These are phyloP conservation scores for Flaveria linearis DNA, from an alignment of 129 eudicot species.

Conservation along the genomic window DNA sequence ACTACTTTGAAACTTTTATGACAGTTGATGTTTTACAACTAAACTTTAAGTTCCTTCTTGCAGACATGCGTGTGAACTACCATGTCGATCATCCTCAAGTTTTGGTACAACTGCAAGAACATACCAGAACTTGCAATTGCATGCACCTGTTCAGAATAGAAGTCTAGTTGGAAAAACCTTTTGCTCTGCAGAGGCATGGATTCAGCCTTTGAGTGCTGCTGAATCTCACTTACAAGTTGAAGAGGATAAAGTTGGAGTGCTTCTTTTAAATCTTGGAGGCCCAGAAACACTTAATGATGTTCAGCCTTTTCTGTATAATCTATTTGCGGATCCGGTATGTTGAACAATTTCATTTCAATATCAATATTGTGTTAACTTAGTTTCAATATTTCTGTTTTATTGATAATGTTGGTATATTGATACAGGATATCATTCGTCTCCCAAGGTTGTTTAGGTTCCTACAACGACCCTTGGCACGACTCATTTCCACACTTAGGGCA, in stretches of 20 bases:
- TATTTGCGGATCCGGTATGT: constrained; percentile 97
- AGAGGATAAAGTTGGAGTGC: constrained; percentile 85
- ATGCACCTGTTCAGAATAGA: constrained; percentile 26
- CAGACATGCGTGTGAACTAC: constrained; percentile 30
- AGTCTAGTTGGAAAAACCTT: constrained; percentile 40
- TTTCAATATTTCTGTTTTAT: constrained; percentile 5
- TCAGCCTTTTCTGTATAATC: constrained; percentile 86
- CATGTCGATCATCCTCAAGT: constrained; percentile 25
- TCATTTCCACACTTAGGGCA: constrained; percentile 79
- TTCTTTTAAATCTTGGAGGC: constrained; percentile 92
- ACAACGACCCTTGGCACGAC: constrained; percentile 74
- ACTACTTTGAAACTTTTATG: too few relatives aligned
- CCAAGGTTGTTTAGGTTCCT: constrained; percentile 82
- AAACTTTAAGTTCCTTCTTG: constrained; percentile 14
- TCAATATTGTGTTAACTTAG: background rate
- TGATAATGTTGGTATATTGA: constrained; percentile 14
- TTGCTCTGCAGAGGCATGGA: constrained; percentile 47
- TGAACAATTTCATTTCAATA: background rate
- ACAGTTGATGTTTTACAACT: background rate
- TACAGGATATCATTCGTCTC: constrained; percentile 86
- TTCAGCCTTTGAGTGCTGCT: constrained; percentile 38
- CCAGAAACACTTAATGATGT: constrained; percentile 92
- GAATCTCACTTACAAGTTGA: constrained; percentile 50
- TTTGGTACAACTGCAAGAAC: constrained; percentile 33
- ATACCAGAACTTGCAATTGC: constrained; percentile 35